These are phyloP conservation scores for Nephelium lappaceum DNA, from an alignment of 345 rosid species.

Conservation along the genomic window DNA sequence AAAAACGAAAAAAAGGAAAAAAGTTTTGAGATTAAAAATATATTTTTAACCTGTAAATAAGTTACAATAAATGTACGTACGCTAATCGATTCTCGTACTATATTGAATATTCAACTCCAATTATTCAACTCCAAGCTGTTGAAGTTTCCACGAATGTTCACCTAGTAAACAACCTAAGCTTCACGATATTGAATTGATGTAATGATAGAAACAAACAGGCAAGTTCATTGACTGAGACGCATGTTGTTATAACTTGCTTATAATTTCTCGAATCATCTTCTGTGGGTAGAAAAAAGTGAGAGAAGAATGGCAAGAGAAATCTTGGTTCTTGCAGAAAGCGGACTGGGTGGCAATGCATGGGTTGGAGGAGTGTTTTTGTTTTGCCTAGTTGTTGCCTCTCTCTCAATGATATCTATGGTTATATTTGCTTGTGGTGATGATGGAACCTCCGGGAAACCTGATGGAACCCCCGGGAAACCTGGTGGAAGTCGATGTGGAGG, in stretches of 20 bases:
- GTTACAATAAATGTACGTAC: too few relatives aligned
- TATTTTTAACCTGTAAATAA: too few relatives aligned
- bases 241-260: too few relatives aligned
- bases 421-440: slow-evolving; percentile 20
- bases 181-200: not conserved
- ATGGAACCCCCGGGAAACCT: too few relatives aligned
- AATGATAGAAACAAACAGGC: not conserved
- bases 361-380: slow-evolving; percentile 13
- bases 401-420: slow-evolving; percentile 25
- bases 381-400: slow-evolving; percentile 18
- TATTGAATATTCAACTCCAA: not conserved
- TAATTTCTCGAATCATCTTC: not conserved
- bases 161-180: not conserved
- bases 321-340: not conserved
- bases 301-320: slow-evolving; percentile 10
- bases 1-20: too few relatives aligned
- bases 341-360: not conserved
- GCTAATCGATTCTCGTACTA: too few relatives aligned
- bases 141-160: not conserved
- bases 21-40: too few relatives aligned
- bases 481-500: too few relatives aligned
- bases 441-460: not conserved
- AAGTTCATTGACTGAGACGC: not conserved
- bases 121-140: not conserved
- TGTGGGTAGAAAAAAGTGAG: not conserved